A percentile compares a stretch with the other conserved stretches of the same genome.
These are phyloP conservation scores for Diplocarpon rosae DNA, from an alignment of 2,329 filamentous ascomycete genomes.

Conservation along the genomic window DNA sequence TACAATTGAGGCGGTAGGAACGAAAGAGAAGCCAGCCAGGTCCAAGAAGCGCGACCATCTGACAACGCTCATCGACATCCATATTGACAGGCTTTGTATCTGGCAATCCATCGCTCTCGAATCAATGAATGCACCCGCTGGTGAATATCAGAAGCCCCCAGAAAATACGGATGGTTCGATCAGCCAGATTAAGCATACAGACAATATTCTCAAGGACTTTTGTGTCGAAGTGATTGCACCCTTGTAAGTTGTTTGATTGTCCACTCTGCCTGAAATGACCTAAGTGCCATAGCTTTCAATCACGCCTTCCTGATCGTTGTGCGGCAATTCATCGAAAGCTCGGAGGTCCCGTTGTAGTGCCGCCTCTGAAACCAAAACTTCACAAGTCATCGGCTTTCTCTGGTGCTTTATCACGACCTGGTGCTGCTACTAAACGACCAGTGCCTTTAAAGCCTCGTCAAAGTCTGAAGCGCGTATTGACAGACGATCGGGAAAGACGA, in stretches of 20 bases:
- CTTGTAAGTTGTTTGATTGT: slow-evolving; percentile 46
- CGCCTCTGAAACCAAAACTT: slow-evolving; percentile 41
- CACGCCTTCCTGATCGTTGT: slow-evolving; percentile 62
- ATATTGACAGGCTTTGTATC: slow-evolving; percentile 70
- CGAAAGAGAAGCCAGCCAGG: slow-evolving; percentile 19
- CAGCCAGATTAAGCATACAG: slow-evolving; percentile 16
- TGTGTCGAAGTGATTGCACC: slow-evolving; percentile 72
- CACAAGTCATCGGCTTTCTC: slow-evolving; percentile 34
- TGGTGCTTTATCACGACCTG: slow-evolving; percentile 36
- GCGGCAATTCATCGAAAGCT: slow-evolving; percentile 63
- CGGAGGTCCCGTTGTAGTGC: slow-evolving; percentile 55
- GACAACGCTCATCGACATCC: slow-evolving; percentile 55
- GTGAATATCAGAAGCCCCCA: slow-evolving; percentile 30
- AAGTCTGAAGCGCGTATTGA: slow-evolving; percentile 52
- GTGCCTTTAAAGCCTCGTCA: slow-evolving; percentile 33
- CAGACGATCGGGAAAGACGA: slow-evolving; percentile 42
- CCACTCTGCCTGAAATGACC: slow-evolving; percentile 6
- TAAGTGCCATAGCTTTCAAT: slow-evolving; percentile 51
- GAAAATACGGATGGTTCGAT: slow-evolving; percentile 5
- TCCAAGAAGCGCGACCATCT: slow-evolving; percentile 43
- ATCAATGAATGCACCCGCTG: slow-evolving; percentile 32
- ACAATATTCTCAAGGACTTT: slow-evolving; percentile 62
- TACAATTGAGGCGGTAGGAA: slow-evolving; percentile 12
- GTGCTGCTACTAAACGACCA: slow-evolving; percentile 39
- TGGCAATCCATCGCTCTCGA: slow-evolving; percentile 68